These are phyloP conservation scores for Saccharomyces paradoxus DNA, from an alignment of 805 yeast genomes.

Conservation along the genomic window DNA sequence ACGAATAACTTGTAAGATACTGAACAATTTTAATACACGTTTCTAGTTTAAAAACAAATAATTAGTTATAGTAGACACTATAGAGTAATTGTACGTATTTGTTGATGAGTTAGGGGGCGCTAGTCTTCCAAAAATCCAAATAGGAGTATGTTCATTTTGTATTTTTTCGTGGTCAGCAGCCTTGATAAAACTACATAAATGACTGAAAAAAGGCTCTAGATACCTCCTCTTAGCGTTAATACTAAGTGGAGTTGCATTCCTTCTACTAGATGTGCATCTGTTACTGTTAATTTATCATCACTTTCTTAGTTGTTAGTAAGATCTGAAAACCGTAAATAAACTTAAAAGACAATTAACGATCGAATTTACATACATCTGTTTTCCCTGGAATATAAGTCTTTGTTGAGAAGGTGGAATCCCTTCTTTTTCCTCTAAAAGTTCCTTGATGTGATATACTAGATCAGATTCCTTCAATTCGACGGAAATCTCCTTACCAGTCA, in stretches of 20 bases:
- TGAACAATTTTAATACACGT: background rate
- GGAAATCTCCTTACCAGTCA: constrained; percentile 32
- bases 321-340: background rate
- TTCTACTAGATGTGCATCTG: constrained; percentile 64
- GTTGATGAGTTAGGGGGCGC: background rate
- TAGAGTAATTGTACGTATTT: background rate
- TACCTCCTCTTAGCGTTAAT: constrained; percentile 86
- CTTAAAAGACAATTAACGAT: background rate
- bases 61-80: background rate
- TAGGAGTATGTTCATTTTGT: background rate
- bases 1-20: too few relatives aligned
- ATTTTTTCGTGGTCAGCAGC: background rate
- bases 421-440: constrained; percentile 88
- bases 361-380: constrained; percentile 60
- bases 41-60: background rate
- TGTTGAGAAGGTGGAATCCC: constrained; percentile 97
- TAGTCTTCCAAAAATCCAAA: background rate
- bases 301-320: constrained; percentile 11
- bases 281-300: constrained; percentile 71
- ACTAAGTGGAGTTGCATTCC: constrained; percentile 89
- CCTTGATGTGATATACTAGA: constrained; percentile 65
- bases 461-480: constrained; percentile 30
- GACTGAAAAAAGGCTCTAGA: background rate
- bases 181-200: background rate
- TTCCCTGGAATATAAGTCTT: constrained; percentile 80